Evolutionary conservation across 179 eudicot genomes (phyloP).

Genomic region (Heliamphora pulchella): DNA sequence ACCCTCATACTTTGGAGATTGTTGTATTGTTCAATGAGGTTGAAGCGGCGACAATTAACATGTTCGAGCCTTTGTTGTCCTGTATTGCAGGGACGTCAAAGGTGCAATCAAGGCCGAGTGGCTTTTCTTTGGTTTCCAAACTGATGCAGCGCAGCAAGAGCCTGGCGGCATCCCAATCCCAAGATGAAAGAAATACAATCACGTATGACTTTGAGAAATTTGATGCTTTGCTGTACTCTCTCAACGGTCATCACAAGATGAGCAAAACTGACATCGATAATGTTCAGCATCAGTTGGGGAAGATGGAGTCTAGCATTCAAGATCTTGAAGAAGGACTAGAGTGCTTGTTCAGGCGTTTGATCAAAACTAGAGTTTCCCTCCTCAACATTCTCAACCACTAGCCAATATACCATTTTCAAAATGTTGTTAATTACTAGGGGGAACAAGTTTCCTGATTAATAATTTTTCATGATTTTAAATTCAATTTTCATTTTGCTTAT

Average conservation of each 20-base stretch:
- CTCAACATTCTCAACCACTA: slow-evolving; percentile 26
- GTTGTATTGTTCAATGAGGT: slow-evolving; percentile 17
- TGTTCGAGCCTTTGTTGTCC: neutral
- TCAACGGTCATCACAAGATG: neutral
- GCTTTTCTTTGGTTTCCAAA: slow-evolving; percentile 18
- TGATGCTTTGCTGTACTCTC: slow-evolving; percentile 14
- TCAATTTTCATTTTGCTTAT: too few species aligned
- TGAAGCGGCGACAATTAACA: slow-evolving; percentile 17
- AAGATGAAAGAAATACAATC: neutral
- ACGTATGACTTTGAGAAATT: slow-evolving; percentile 14
- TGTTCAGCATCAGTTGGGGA: slow-evolving; percentile 10
- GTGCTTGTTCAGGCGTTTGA: slow-evolving; percentile 19
- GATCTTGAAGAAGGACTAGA: slow-evolving; percentile 24
- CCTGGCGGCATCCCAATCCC: neutral
- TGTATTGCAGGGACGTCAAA: neutral
- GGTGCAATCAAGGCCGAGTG: slow-evolving; percentile 8
- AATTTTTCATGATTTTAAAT: neutral
- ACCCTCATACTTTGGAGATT: neutral
- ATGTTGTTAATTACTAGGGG: neutral
- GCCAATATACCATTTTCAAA: neutral
- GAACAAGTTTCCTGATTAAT: neutral
- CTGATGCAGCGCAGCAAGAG: neutral
- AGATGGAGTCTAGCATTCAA: slow-evolving; percentile 19
- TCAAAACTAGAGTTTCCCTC: slow-evolving; percentile 24
- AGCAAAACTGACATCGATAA: neutral